phyloP scores from a whole-genome alignment of 805 yeast species.

The Hanseniaspora jakobsenii region DNA sequence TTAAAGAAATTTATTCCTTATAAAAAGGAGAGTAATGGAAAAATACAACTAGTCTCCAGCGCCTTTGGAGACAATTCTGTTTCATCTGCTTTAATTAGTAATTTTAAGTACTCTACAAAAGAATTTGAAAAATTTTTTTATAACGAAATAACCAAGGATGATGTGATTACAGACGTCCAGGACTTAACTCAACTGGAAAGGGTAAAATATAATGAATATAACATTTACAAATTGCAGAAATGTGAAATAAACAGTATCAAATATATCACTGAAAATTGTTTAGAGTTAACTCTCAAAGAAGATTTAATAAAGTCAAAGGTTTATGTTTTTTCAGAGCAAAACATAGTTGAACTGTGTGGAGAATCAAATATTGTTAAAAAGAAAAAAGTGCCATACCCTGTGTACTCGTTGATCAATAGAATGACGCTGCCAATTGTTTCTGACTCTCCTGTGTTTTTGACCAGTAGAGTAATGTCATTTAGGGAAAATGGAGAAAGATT shows the following conservation, averaged over 20 bases:
- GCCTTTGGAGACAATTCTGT: neutral
- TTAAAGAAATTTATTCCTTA: conserved; percentile 1
- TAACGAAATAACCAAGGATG: neutral
- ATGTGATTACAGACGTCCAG: neutral
- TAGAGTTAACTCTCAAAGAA: neutral
- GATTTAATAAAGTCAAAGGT: neutral
- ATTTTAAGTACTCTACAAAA: neutral
- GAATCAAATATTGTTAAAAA: neutral
- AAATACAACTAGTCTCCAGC: too few species aligned
- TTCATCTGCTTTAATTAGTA: too few species aligned
- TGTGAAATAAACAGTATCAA: neutral
- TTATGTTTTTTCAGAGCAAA: neutral
- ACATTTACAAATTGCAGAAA: neutral
- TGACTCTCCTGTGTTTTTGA: neutral
- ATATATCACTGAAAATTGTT: neutral
- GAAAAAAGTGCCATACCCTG: neutral
- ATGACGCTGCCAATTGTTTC: neutral
- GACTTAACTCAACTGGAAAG: neutral
- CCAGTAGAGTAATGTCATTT: neutral
- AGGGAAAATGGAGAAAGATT: neutral
- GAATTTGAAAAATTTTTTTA: neutral
- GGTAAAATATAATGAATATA: neutral
- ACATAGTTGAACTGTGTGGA: neutral
- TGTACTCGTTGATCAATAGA: neutral
- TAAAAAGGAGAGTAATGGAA: too few species aligned